These are phyloP conservation scores for Pichia nanzhaoensis DNA, from an alignment of 805 yeast genomes.

Conservation along the genomic window DNA sequence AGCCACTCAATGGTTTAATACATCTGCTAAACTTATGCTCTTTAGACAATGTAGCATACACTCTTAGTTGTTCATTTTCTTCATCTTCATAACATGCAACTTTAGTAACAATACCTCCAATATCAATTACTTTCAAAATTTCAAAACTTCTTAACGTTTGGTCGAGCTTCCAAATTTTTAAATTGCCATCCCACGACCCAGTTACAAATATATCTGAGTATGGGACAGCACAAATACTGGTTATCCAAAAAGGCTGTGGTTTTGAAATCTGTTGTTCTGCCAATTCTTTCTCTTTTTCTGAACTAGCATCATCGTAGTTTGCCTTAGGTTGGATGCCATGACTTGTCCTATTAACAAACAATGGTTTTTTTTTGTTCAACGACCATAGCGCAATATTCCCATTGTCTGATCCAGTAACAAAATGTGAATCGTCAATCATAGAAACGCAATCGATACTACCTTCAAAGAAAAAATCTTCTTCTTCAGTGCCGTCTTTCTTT, in stretches of 20 bases:
- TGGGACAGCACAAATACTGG: constrained; percentile 75
- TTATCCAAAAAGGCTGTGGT: constrained; percentile 78
- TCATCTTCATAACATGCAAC: constrained; percentile 51
- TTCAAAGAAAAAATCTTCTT: constrained; percentile 45
- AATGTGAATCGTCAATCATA: constrained; percentile 89
- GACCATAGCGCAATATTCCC: constrained; percentile 92
- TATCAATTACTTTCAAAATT: constrained; percentile 49
- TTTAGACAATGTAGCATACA: constrained; percentile 67
- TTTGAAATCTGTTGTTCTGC: constrained; percentile 54
- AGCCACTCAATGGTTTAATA: constrained; percentile 55
- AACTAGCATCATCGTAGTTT: constrained; percentile 48
- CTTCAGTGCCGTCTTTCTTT: constrained; percentile 27
- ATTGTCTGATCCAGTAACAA: constrained; percentile 92
- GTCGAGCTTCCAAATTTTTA: constrained; percentile 72
- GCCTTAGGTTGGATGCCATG: constrained; percentile 58
- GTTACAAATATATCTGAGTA: constrained; percentile 76
- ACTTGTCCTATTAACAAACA: constrained; percentile 57
- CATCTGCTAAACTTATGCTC: constrained; percentile 90
- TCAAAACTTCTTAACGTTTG: constrained; percentile 58
- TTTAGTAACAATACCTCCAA: constrained; percentile 63
- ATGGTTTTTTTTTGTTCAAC: constrained; percentile 80
- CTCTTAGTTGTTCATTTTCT: constrained; percentile 43
- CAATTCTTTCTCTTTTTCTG: constrained; percentile 33
- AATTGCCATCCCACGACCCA: constrained; percentile 81
- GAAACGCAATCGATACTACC: constrained; percentile 87